Percentiles rank a stretch among this genome's conserved stretches.
These are phyloP conservation scores for Phoenix dactylifera DNA, from an alignment of 176 grass and related monocot genomes.

Conservation along the genomic window DNA sequence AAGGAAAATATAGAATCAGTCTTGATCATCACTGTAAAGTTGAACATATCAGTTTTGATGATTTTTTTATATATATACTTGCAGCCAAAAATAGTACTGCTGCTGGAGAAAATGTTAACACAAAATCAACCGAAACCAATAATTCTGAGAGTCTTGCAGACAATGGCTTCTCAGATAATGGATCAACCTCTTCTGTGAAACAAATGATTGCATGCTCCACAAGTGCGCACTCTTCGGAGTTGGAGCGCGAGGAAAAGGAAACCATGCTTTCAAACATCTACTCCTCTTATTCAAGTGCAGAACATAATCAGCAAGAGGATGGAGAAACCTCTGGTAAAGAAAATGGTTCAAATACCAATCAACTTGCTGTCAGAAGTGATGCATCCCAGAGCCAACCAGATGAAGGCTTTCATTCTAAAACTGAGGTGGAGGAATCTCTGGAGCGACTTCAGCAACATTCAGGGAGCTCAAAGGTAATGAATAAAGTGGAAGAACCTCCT, in stretches of 20 bases:
- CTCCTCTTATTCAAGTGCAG: not conserved
- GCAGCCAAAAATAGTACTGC: constrained; percentile 40
- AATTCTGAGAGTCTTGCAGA: constrained; percentile 12
- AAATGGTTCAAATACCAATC: too few relatives aligned
- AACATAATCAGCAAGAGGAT: not conserved
- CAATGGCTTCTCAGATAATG: constrained; percentile 16
- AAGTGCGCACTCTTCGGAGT: not conserved
- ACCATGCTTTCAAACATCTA: too few relatives aligned
- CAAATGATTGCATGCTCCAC: not conserved
- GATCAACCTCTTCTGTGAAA: constrained; percentile 22
- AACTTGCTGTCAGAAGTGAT: too few relatives aligned
- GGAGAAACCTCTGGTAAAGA: not conserved
- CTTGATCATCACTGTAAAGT: too few relatives aligned
- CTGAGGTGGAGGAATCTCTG: too few relatives aligned
- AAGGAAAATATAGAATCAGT: too few relatives aligned
- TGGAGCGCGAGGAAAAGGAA: not conserved
- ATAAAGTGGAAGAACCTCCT: not conserved
- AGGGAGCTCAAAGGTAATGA: constrained; percentile 2
- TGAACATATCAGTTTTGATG: not conserved
- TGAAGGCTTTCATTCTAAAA: too few relatives aligned
- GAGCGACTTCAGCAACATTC: not conserved
- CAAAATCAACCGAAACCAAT: not conserved
- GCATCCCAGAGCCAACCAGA: too few relatives aligned
- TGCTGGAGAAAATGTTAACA: not conserved
- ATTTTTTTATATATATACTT: not conserved